Base-by-base conservation (phyloP, 768 basidiomycete species). In the Agaricus blazei region DNA sequence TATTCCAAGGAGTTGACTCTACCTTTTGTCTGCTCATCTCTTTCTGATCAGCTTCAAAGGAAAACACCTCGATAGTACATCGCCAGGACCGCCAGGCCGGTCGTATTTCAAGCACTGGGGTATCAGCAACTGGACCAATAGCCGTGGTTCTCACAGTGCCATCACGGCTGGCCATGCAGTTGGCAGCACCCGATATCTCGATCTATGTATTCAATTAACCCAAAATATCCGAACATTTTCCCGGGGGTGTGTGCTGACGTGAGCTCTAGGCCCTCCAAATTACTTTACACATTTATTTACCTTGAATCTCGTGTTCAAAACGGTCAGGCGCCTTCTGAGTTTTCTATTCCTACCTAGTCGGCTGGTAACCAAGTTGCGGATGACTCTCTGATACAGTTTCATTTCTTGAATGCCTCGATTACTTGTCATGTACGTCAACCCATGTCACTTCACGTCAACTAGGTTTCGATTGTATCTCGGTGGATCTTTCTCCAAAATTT, bases 381-480 rank as follows among this genome's bases (percentile, higher is more conserved):
- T 8, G 8, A 8, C 11, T 11, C 11, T 11, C 34, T 8, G 7
- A 7, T 34, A 8, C 34, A 34, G 34, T 3, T 34, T 34, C 34
- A 34, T 34, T 34, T 8, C 7, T 1, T 11, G 34, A 34, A 34
- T 9, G 3, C 40, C 40, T 41, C 12, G 7, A 41, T 19, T 41
- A 41, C 40, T 41, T 38, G 23, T 44, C 42, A 23, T 52, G 43
- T 44, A 19, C 40, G 40, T 41, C 40, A 14, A 41, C 40, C 40
- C 34, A 34, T 34, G 34, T 34, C 34, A 46, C 31, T 31, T 38
- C 46, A 31, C 19, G 44, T 48, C 34, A 34, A 34, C 34, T 6
- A 34, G 4, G 7, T 34, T 34, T 34, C 47, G 54, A 55, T n/a
- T 29, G 47, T 48, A 48, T 42, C 38, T 55, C 54, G 54, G 54